Evolutionary conservation across 306 rosid species (phyloP).

Genomic region (Lupinus albus): DNA sequence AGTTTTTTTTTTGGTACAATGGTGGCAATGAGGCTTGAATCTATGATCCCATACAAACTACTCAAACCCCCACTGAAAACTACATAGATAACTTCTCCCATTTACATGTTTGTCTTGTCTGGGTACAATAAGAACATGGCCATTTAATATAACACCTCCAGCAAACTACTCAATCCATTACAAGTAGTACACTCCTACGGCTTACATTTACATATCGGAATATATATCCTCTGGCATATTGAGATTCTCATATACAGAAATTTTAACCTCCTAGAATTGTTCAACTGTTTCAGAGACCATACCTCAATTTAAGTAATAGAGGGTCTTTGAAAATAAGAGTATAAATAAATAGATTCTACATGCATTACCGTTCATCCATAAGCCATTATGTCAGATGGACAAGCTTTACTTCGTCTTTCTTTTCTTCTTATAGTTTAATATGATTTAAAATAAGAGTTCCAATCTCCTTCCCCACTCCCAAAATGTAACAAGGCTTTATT

Average conservation of each 20-base stretch:
- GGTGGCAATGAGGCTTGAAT: too few species aligned
- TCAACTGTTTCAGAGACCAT: conserved; percentile 21
- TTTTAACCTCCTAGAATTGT: not conserved
- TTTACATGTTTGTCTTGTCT: conserved; percentile 6
- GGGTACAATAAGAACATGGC: conserved; percentile 1
- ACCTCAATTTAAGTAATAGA: conserved; percentile 22
- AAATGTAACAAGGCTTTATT: conserved; percentile 18
- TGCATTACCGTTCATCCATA: conserved; percentile 28
- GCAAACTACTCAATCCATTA: conserved; percentile 16
- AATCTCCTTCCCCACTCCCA: not conserved
- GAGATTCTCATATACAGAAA: conserved; percentile 26
- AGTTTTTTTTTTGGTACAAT: not conserved
- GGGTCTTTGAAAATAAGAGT: conserved; percentile 20
- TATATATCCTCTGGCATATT: conserved; percentile 1
- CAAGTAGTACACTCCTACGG: conserved; percentile 21
- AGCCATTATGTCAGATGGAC: conserved; percentile 21
- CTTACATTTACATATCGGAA: conserved; percentile 18
- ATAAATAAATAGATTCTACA: conserved; percentile 22
- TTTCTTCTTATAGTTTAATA: conserved; percentile 14
- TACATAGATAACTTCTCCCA: conserved; percentile 7
- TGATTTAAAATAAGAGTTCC: conserved; percentile 26
- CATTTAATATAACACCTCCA: conserved; percentile 12
- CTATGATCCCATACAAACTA: too few species aligned
- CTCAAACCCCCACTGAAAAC: too few species aligned
- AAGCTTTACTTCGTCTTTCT: conserved; percentile 7